These are phyloP conservation scores for Paracamarosporium sp. DNA, from an alignment of 2,329 filamentous ascomycete genomes.

Conservation along the genomic window DNA sequence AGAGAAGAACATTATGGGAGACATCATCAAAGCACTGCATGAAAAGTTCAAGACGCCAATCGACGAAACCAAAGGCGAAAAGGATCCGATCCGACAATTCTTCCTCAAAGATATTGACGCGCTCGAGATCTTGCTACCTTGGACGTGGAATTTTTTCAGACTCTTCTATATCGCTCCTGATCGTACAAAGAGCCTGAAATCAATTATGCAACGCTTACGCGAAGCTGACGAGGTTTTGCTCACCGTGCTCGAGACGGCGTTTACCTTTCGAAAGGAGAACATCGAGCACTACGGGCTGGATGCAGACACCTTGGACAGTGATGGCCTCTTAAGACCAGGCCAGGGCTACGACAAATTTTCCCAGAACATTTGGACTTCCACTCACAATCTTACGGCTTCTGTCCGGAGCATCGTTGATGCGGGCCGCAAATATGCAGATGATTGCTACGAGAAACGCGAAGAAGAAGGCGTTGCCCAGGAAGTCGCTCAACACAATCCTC, in stretches of 20 bases:
- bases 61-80: slow-evolving; percentile 70
- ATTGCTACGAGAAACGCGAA: slow-evolving; percentile 47
- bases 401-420: slow-evolving; percentile 48
- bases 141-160: slow-evolving; percentile 71
- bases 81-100: slow-evolving; percentile 83
- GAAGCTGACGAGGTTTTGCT: slow-evolving; percentile 81
- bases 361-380: slow-evolving; percentile 82
- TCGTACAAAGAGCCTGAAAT: slow-evolving; percentile 58
- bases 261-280: slow-evolving; percentile 75
- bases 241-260: slow-evolving; percentile 67
- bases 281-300: slow-evolving; percentile 75
- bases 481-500: slow-evolving; percentile 53
- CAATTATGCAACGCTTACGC: slow-evolving; percentile 53
- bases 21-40: slow-evolving; percentile 78
- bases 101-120: slow-evolving; percentile 72
- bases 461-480: slow-evolving; percentile 50
- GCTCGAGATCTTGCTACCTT: slow-evolving; percentile 77
- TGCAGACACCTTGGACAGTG: slow-evolving; percentile 63
- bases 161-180: slow-evolving; percentile 76
- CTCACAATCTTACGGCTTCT: slow-evolving; percentile 53
- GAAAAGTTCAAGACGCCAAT: slow-evolving; percentile 76
- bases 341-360: slow-evolving; percentile 73
- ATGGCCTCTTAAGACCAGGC: slow-evolving; percentile 50
- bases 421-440: slow-evolving; percentile 49
- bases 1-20: slow-evolving; percentile 73